phyloP scores from a whole-genome alignment of 305 asterid species.

The Fraxinus velutina region DNA sequence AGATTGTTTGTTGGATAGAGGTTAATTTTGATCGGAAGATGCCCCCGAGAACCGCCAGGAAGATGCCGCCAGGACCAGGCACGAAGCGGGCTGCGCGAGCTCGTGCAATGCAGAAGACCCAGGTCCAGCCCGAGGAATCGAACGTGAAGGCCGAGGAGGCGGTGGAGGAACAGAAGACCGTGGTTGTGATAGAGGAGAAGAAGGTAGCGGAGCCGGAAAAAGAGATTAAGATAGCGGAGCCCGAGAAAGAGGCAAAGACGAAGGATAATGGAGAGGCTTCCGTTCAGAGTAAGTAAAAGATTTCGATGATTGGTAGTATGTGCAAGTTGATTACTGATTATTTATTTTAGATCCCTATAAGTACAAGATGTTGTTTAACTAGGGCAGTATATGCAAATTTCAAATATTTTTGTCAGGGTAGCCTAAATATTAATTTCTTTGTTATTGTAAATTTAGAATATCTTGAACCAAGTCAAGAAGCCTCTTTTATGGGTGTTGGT shows the following conservation, averaged over 20 bases:
- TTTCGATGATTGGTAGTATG: not conserved
- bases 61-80: conserved; percentile 42
- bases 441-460: not conserved
- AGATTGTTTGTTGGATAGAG: not conserved
- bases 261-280: conserved; percentile 20
- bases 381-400: not conserved
- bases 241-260: conserved; percentile 24
- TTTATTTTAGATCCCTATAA: not conserved
- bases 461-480: not conserved
- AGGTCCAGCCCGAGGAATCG: conserved; percentile 8
- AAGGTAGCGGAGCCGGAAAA: conserved; percentile 33
- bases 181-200: conserved; percentile 19
- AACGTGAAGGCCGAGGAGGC: conserved; percentile 26
- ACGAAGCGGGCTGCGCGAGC: conserved; percentile 35
- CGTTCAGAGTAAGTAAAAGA: conserved; percentile 34
- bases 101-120: conserved; percentile 28
- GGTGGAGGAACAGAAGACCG: conserved; percentile 27
- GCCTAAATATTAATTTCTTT: not conserved
- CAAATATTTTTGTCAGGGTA: not conserved
- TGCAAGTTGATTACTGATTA: not conserved
- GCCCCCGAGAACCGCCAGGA: conserved; percentile 47
- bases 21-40: conserved; percentile 14
- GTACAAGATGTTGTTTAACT: not conserved
- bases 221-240: conserved; percentile 27
- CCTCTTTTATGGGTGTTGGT: not conserved